Evolutionary conservation across 2,329 filamentous ascomycete genomes (phyloP).

Genomic region (Aspergillus pseudotamarii): DNA sequence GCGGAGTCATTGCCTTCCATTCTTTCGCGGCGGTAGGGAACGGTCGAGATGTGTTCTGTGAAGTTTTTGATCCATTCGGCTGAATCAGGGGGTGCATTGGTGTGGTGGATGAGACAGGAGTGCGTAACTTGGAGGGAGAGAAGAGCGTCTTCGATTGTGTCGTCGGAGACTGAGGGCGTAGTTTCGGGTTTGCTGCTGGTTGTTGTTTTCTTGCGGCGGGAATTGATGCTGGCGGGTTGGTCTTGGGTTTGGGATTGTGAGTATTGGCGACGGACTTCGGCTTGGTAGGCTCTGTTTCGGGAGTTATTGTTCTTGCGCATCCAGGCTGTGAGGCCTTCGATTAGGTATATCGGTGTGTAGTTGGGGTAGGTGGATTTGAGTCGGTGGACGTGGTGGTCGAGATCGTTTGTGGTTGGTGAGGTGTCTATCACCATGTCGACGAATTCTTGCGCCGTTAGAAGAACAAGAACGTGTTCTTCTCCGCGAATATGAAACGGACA

Average conservation of each 20-base stretch:
- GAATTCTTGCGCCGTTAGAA: slow-evolving; percentile 67
- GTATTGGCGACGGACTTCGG: slow-evolving; percentile 60
- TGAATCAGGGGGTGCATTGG: slow-evolving; percentile 61
- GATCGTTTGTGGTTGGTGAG: slow-evolving; percentile 46
- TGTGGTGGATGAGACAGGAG: slow-evolving; percentile 70
- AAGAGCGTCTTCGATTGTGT: slow-evolving; percentile 70
- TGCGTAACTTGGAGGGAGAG: slow-evolving; percentile 71
- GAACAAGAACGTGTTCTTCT: slow-evolving; percentile 65
- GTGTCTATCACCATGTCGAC: slow-evolving; percentile 59
- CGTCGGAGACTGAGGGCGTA: slow-evolving; percentile 63
- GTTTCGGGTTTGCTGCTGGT: slow-evolving; percentile 43
- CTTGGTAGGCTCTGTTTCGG: slow-evolving; percentile 69
- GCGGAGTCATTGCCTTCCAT: slow-evolving; percentile 53
- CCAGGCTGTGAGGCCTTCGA: slow-evolving; percentile 70
- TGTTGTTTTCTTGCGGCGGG: slow-evolving; percentile 31
- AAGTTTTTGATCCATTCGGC: slow-evolving; percentile 73
- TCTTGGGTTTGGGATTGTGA: slow-evolving; percentile 36
- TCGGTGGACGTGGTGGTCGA: slow-evolving; percentile 62
- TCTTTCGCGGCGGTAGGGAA: slow-evolving; percentile 64
- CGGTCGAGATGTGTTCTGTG: slow-evolving; percentile 76
- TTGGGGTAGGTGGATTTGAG: slow-evolving; percentile 58
- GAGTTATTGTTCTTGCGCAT: slow-evolving; percentile 69
- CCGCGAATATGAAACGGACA: slow-evolving; percentile 50
- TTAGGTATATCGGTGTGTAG: slow-evolving; percentile 66
- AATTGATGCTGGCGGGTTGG: slow-evolving; percentile 22